Conservation (phyloP, 352 stramenopile species). For the Globisporangium yorkense region DNA sequence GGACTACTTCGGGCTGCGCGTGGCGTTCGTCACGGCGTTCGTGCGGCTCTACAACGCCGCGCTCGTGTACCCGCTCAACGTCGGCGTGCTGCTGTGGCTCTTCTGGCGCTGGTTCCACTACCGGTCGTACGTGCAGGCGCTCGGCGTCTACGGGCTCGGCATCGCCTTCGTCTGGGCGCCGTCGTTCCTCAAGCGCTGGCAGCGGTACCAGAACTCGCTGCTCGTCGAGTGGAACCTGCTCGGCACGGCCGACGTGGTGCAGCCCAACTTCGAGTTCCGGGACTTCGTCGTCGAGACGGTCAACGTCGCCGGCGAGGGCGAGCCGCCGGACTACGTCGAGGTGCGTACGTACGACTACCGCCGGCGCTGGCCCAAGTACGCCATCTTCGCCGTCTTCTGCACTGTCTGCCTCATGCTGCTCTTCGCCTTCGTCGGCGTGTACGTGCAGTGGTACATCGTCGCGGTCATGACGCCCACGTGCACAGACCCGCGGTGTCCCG, state of each 20-base stretch:
- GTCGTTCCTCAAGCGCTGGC: slow-evolving; percentile 53
- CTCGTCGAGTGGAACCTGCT: slow-evolving; percentile 61
- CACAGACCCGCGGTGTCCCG: slow-evolving; percentile 44
- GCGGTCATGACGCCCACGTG: slow-evolving; percentile 64
- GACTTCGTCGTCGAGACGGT: slow-evolving; percentile 52
- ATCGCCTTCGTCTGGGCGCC: slow-evolving; percentile 51
- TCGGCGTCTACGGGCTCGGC: slow-evolving; percentile 44
- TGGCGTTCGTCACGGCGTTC: slow-evolving; percentile 58
- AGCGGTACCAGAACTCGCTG: slow-evolving; percentile 56
- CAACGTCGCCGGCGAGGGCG: slow-evolving; percentile 48
- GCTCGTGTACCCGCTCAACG: slow-evolving; percentile 39
- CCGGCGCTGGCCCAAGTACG: slow-evolving; percentile 52
- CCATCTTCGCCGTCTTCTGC: slow-evolving; percentile 43
- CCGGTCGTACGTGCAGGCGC: slow-evolving; percentile 38
- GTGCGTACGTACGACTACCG: slow-evolving; percentile 52
- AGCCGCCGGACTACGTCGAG: slow-evolving; percentile 52
- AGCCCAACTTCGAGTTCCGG: slow-evolving; percentile 47
- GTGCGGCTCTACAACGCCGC: slow-evolving; percentile 51
- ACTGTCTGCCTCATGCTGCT: slow-evolving; percentile 40
- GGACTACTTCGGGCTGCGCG: slow-evolving; percentile 54
- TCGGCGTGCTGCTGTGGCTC: slow-evolving; percentile 42
- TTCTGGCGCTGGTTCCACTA: slow-evolving; percentile 56
- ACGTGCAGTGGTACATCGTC: slow-evolving; percentile 69
- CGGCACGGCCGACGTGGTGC: slow-evolving; percentile 37
- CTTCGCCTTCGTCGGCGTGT: slow-evolving; percentile 49